A percentile compares a stretch with the other conserved stretches of the same genome.
These are phyloP conservation scores for Hypoxylon rickii DNA, from an alignment of 495 filamentous ascomycete species.

Conservation along the genomic window DNA sequence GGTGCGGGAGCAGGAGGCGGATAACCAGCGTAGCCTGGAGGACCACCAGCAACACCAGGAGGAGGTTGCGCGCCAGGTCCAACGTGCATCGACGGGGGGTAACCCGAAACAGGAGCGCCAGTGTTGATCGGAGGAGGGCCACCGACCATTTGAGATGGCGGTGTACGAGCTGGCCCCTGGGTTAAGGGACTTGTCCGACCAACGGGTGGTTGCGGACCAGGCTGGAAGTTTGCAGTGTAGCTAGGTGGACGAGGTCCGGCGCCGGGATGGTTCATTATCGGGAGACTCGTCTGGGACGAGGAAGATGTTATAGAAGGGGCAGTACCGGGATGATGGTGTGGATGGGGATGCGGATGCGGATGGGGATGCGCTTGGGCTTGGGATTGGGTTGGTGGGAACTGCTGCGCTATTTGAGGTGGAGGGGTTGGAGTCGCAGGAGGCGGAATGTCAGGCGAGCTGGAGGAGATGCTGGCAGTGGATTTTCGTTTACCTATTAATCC, in stretches of 20 bases:
- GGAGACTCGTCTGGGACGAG: constrained; percentile 56
- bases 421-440: constrained; percentile 47
- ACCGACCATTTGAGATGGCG: constrained; percentile 66
- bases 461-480: constrained; percentile 53
- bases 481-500: constrained; percentile 61
- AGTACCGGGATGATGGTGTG: constrained; percentile 47
- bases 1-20: constrained; percentile 49
- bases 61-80: constrained; percentile 57
- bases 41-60: constrained; percentile 51
- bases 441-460: constrained; percentile 39
- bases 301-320: constrained; percentile 49
- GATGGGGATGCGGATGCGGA: constrained; percentile 21
- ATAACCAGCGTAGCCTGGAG: constrained; percentile 50
- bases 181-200: constrained; percentile 54
- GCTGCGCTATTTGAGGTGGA: constrained; percentile 53
- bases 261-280: constrained; percentile 61
- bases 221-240: constrained; percentile 67
- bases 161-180: constrained; percentile 53
- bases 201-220: constrained; percentile 59
- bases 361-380: constrained; percentile 43
- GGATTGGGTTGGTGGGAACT: constrained; percentile 30
- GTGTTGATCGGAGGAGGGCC: constrained; percentile 77
- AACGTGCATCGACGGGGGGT: constrained; percentile 58
- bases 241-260: constrained; percentile 70
- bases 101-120: constrained; percentile 55